Conservation (phyloP, 495 filamentous ascomycete genomes). For the Apiosordaria backusii region DNA sequence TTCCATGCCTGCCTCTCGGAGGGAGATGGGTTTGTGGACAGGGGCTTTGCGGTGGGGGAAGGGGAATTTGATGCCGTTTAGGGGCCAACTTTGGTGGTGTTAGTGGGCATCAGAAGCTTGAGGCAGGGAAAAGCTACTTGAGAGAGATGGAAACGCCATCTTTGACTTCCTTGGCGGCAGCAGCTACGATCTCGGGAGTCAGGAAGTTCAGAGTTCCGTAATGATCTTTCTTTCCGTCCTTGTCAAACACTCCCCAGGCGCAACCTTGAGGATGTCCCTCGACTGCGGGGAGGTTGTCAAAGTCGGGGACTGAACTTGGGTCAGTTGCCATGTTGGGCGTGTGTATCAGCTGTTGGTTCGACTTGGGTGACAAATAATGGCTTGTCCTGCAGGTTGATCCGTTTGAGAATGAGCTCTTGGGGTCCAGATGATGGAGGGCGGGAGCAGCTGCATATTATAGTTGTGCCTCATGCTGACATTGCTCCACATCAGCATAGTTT, state of each 20-base stretch:
- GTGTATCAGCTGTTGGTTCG: background rate
- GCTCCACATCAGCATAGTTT: background rate
- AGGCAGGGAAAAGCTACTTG: slow-evolving; percentile 42
- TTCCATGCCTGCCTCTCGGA: slow-evolving; percentile 38
- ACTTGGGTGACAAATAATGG: too few species aligned
- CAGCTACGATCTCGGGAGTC: slow-evolving; percentile 51
- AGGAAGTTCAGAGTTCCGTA: slow-evolving; percentile 58
- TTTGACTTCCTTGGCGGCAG: slow-evolving; percentile 48
- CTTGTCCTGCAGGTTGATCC: background rate
- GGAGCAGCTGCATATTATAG: background rate
- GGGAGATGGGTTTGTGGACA: slow-evolving; percentile 47
- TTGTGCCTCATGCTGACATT: background rate
- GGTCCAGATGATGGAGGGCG: background rate
- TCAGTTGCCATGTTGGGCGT: slow-evolving; percentile 13
- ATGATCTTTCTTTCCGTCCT: slow-evolving; percentile 56
- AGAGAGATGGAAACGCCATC: slow-evolving; percentile 57
- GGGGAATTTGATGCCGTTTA: slow-evolving; percentile 47
- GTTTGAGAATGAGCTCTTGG: background rate
- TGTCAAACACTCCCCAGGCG: slow-evolving; percentile 65
- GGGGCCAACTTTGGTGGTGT: slow-evolving; percentile 34
- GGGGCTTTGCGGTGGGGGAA: slow-evolving; percentile 52
- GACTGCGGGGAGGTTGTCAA: slow-evolving; percentile 58
- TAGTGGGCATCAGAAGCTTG: background rate
- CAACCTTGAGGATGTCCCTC: slow-evolving; percentile 59
- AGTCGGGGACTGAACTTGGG: slow-evolving; percentile 40